Percentiles rank a stretch among this genome's conserved stretches.
These are phyloP conservation scores for Paecilomyces formosus DNA, from an alignment of 2,329 filamentous ascomycete genomes.

Conservation along the genomic window DNA sequence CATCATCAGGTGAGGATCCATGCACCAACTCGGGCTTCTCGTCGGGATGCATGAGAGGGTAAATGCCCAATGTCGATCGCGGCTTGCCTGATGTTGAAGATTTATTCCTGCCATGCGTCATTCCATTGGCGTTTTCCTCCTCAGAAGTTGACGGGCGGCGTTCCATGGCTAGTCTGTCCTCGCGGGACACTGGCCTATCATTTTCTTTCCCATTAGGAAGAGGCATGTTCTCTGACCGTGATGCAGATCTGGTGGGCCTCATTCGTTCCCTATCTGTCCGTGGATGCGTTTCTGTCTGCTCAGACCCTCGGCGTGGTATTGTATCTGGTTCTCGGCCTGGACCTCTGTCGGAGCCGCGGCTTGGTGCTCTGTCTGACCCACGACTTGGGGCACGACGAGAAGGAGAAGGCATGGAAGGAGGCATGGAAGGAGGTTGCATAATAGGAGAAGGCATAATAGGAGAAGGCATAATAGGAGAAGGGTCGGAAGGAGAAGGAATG, in stretches of 20 bases:
- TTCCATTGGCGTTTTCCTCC: not conserved
- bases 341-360: not conserved
- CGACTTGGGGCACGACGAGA: not conserved
- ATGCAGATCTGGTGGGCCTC: not conserved
- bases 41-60: slow-evolving; percentile 30
- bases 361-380: not conserved
- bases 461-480: too few species aligned
- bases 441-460: too few species aligned
- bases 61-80: slow-evolving; percentile 27
- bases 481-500: not conserved
- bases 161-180: not conserved
- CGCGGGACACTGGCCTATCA: not conserved
- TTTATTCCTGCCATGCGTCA: slow-evolving; percentile 15
- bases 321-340: not conserved
- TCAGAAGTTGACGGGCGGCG: not conserved
- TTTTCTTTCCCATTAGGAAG: slow-evolving; percentile 1
- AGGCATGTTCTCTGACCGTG: not conserved
- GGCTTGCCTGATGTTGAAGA: slow-evolving; percentile 17
- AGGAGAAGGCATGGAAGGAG: slow-evolving; percentile 1
- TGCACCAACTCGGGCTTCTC: slow-evolving; percentile 30
- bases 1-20: slow-evolving; percentile 31
- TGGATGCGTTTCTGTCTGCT: slow-evolving; percentile 6
- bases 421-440: too few species aligned
- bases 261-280: slow-evolving; percentile 1
- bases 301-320: not conserved